These are phyloP conservation scores for Baorangia bicolor DNA, from an alignment of 768 basidiomycete species.

Conservation along the genomic window DNA sequence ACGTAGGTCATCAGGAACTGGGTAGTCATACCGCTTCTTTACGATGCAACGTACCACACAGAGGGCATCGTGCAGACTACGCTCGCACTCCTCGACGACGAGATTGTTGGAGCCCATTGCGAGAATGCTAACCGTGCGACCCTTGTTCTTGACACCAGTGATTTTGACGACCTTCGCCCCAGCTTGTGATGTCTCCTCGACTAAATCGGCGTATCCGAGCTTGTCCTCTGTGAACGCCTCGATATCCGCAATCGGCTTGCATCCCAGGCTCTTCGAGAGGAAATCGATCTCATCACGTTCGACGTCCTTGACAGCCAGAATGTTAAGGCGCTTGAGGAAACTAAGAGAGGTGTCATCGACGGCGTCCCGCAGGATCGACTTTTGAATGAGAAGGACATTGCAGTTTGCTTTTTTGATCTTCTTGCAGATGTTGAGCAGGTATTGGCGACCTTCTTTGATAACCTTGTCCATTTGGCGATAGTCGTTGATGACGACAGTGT, in stretches of 20 bases:
- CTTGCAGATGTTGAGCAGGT: conserved; percentile 96
- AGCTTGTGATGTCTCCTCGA: conserved; percentile 81
- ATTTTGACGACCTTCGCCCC: conserved; percentile 93
- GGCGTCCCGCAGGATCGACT: conserved; percentile 98
- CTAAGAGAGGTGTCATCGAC: conserved; percentile 97
- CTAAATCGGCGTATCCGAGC: conserved; percentile 92
- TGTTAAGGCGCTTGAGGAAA: conserved; percentile 96
- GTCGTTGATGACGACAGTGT: conserved; percentile 98
- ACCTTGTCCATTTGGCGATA: conserved; percentile 99
- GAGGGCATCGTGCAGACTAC: conserved; percentile 97
- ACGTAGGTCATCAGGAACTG: neutral
- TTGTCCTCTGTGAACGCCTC: conserved; percentile 98
- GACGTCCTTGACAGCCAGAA: conserved; percentile 94
- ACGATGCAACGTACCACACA: conserved; percentile 98
- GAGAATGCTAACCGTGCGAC: conserved; percentile 92
- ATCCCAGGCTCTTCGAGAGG: conserved; percentile 89
- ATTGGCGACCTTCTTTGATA: conserved; percentile 97
- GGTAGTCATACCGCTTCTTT: conserved; percentile 80
- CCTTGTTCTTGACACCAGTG: conserved; percentile 91
- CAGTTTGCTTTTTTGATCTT: conserved; percentile 99
- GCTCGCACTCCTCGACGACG: conserved; percentile 95
- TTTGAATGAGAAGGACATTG: conserved; percentile 98
- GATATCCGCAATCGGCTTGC: conserved; percentile 96
- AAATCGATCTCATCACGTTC: conserved; percentile 99
- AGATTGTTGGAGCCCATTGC: conserved; percentile 92